Evolutionary conservation across 2,329 filamentous ascomycete genomes (phyloP).

Genomic region (Cladosporium colombiae): DNA sequence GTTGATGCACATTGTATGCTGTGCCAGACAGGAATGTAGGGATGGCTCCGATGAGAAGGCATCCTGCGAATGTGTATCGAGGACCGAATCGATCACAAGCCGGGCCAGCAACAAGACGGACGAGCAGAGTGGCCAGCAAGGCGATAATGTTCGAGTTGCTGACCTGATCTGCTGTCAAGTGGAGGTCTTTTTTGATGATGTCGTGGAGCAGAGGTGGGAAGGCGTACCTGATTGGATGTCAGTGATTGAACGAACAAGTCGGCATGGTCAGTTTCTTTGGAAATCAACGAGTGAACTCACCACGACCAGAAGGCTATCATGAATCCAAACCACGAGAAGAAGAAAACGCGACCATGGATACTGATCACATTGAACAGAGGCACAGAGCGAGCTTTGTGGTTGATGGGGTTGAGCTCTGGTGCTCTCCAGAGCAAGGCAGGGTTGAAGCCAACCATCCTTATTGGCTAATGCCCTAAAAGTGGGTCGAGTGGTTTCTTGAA

Average conservation of each 20-base stretch:
- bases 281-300: constrained; percentile 39
- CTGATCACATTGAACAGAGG: constrained; percentile 77
- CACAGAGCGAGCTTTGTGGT: constrained; percentile 76
- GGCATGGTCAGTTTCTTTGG: neutral
- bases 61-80: constrained; percentile 74
- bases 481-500: neutral
- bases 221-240: constrained; percentile 64
- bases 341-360: constrained; percentile 82
- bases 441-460: constrained; percentile 23
- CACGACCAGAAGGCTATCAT: constrained; percentile 86
- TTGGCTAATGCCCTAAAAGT: neutral
- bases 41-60: constrained; percentile 75
- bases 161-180: constrained; percentile 69
- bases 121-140: constrained; percentile 69
- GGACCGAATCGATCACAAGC: constrained; percentile 85
- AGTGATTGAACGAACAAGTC: neutral
- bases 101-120: constrained; percentile 76
- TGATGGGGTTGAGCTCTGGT: constrained; percentile 80
- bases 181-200: constrained; percentile 77
- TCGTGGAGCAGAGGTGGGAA: constrained; percentile 80
- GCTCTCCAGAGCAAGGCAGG: constrained; percentile 46
- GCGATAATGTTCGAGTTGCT: constrained; percentile 91
- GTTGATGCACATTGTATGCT: constrained; percentile 64
- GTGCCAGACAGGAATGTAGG: constrained; percentile 81
- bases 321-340: constrained; percentile 86